Conservation (phyloP, 768 basidiomycete species). For the Termitomyces sp. region DNA sequence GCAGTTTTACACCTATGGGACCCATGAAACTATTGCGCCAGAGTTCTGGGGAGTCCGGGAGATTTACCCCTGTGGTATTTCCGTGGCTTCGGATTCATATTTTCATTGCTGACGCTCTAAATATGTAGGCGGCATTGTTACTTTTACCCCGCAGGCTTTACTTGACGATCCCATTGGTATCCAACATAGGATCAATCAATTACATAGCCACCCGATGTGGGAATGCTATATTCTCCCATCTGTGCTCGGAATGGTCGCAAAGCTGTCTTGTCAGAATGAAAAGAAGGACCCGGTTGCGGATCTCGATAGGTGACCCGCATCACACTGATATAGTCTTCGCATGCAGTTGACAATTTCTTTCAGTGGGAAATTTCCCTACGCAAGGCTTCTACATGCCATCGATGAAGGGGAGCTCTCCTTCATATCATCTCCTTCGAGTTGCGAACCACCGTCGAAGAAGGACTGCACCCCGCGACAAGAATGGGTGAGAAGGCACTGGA, state of each 20-base stretch:
- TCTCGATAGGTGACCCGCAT: slow-evolving; percentile 31
- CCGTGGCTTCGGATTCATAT: neutral
- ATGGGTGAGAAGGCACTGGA: slow-evolving; percentile 36
- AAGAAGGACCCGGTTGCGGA: slow-evolving; percentile 33
- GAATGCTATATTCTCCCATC: slow-evolving; percentile 59
- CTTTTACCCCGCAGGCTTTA: slow-evolving; percentile 62
- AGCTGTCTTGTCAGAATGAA: slow-evolving; percentile 22
- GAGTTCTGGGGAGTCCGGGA: slow-evolving; percentile 57
- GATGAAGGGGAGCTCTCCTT: slow-evolving; percentile 52
- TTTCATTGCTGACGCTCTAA: neutral
- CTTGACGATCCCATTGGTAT: slow-evolving; percentile 45
- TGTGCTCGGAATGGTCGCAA: slow-evolving; percentile 52
- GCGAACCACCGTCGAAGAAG: slow-evolving; percentile 15
- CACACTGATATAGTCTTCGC: neutral
- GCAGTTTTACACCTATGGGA: slow-evolving; percentile 66
- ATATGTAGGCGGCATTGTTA: slow-evolving; percentile 62
- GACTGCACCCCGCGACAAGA: slow-evolving; percentile 15
- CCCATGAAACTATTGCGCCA: slow-evolving; percentile 45
- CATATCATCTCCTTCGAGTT: slow-evolving; percentile 38
- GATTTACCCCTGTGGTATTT: slow-evolving; percentile 59
- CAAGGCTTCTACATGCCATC: slow-evolving; percentile 41
- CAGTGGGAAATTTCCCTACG: slow-evolving; percentile 36
- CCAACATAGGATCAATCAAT: slow-evolving; percentile 39
- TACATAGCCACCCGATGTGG: slow-evolving; percentile 64
- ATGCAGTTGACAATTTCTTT: neutral